Conservation (phyloP, 371 early-diverging fungal genomes). For the Mortierella sp. region DNA sequence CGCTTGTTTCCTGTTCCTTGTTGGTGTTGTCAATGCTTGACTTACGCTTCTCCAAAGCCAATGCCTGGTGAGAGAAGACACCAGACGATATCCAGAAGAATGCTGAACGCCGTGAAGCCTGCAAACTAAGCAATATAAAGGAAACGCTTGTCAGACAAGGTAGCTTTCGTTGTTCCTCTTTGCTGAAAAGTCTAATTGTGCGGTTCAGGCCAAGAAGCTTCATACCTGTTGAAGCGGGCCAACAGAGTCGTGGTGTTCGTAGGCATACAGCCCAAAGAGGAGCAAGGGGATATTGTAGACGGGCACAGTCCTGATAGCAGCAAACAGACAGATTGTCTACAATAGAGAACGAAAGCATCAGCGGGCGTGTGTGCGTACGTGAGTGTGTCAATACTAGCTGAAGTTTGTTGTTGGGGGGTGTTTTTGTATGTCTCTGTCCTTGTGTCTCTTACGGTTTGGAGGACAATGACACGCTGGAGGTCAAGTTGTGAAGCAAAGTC, state of each 20-base stretch:
- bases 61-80: conserved; percentile 32
- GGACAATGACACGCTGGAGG: conserved; percentile 50
- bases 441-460: conserved; percentile 31
- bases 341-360: not conserved
- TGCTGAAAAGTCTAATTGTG: not conserved
- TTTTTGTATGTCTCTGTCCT: not conserved
- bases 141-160: not conserved
- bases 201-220: not conserved
- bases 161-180: not conserved
- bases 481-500: conserved; percentile 57
- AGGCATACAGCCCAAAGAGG: conserved; percentile 54
- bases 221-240: conserved; percentile 52
- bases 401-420: not conserved
- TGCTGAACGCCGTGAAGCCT: conserved; percentile 50
- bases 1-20: not conserved
- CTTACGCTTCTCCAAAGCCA: conserved; percentile 54
- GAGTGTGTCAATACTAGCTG: not conserved
- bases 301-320: conserved; percentile 48
- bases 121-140: conserved; percentile 33
- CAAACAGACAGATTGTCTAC: conserved; percentile 51
- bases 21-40: not conserved
- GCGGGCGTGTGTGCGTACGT: too few relatives aligned
- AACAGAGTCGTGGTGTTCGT: conserved; percentile 51
- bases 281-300: conserved; percentile 54
- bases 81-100: conserved; percentile 52